Conservation (phyloP, 371 early-diverging fungal species). For the Mortierella sp. region DNA sequence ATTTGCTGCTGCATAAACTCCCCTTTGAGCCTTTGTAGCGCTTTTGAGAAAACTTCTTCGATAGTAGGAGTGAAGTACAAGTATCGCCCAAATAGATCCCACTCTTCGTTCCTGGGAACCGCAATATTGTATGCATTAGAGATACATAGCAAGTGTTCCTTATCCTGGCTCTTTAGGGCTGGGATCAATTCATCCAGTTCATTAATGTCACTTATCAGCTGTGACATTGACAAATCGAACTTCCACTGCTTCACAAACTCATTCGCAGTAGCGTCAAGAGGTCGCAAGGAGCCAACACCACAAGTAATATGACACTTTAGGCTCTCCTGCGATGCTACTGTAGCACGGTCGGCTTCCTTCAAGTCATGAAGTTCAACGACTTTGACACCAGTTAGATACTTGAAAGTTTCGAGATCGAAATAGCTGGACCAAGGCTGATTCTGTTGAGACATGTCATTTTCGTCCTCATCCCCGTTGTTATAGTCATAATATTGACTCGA, state of each 20-base stretch:
- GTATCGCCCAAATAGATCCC: constrained; percentile 38
- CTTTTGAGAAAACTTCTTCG: constrained; percentile 11
- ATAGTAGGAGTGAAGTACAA: constrained; percentile 30
- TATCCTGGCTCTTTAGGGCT: constrained; percentile 10
- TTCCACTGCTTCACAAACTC: constrained; percentile 40
- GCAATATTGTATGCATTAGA: constrained; percentile 34
- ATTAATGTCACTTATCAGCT: constrained; percentile 10
- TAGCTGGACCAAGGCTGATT: constrained; percentile 45
- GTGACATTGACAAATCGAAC: constrained; percentile 25
- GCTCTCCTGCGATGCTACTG: constrained; percentile 2
- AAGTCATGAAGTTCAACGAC: constrained; percentile 29
- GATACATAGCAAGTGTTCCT: constrained; percentile 30
- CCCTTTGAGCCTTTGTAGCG: constrained; percentile 6
- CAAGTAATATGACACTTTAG: constrained; percentile 35
- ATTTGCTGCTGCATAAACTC: not conserved
- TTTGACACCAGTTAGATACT: constrained; percentile 34
- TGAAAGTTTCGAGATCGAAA: constrained; percentile 39
- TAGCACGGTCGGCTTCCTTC: constrained; percentile 8
- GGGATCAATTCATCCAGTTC: constrained; percentile 21
- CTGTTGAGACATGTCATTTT: constrained; percentile 11
- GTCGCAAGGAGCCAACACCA: constrained; percentile 37
- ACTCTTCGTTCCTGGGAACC: constrained; percentile 23
- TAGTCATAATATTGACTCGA: constrained; percentile 1
- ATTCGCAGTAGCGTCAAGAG: constrained; percentile 39
- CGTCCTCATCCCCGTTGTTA: not conserved